Base-by-base conservation (phyloP, 352 stramenopile genomes). In the Poterioochromonas sp. region DNA sequence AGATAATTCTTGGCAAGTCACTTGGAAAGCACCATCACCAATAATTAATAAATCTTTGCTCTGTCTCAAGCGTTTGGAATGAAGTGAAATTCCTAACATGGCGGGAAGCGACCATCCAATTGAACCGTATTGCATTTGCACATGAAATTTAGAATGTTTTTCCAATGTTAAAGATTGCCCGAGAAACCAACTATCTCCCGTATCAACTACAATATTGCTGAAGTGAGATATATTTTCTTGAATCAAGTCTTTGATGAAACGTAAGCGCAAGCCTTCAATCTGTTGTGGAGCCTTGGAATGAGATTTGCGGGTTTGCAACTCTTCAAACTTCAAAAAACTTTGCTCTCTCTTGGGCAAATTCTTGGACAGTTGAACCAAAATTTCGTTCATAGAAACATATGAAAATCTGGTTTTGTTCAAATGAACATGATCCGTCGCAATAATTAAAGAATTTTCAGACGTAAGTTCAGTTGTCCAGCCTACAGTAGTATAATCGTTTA, bases 61-160 rank as follows among this genome's bases (percentile, higher is more conserved):
- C 40, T 77, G 34, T 5, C 34, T 41, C 11, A 74, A 22, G 1
- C 54, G 0, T 68, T 26, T 39, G 5, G 5, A 11, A 3, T 29
- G 39, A 47, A 47, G 20, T 22, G 12, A 8, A 41, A 77, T 40
- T 73, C 74, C 74, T 34, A 79, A 1, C 22, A 73, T n/a, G 3
- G 74, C 74, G 18, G 22, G 51, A 49, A 79, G 22, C 0, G 74
- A 76, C 74, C 74, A 79, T 29, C 74, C 74, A 34, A 79, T 77
- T 0, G 51, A 76, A n/a, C 74, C 74, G 11, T 79, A 79, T 51
- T 79, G 74, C 74, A 79, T 79, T 40, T 79, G 74, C 5, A 79
- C 37, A 47, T 76, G 39, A 47, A 62, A 79, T n/a, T 54, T 26
- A 18, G 22, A 76, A 26, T 35, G 51, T 34, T 54, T 12, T n/a